Evolutionary conservation across 768 basidiomycete genomes (phyloP).

Genomic region (button mushroom (Agaricus bisporus)): DNA sequence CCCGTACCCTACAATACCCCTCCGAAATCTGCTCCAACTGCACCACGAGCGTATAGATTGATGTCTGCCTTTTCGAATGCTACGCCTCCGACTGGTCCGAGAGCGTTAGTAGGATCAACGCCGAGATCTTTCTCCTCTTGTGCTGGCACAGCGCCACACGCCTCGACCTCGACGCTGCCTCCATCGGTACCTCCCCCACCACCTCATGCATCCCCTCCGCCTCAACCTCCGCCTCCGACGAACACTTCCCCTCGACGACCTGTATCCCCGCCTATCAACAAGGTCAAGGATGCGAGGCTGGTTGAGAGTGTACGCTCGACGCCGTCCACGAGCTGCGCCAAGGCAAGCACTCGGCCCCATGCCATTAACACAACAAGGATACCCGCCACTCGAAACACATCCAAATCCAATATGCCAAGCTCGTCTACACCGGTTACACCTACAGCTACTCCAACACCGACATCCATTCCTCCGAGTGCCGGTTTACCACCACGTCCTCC

Average conservation of each 20-base stretch:
- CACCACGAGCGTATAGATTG: not conserved
- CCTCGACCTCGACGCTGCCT: not conserved
- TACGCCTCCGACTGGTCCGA: not conserved
- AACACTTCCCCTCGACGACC: not conserved
- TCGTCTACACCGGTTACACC: constrained; percentile 1
- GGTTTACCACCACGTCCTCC: not conserved
- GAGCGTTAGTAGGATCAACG: not conserved
- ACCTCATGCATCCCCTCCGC: constrained; percentile 4
- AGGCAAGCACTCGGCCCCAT: not conserved
- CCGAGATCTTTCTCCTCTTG: too few species aligned
- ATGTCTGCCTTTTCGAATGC: not conserved
- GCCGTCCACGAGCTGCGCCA: not conserved
- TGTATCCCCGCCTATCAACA: too few species aligned
- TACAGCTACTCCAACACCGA: not conserved
- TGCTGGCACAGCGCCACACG: not conserved
- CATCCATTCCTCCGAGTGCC: not conserved
- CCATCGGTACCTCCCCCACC: not conserved
- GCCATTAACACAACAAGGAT: not conserved
- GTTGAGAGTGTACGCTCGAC: too few species aligned
- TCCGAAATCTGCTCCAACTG: not conserved
- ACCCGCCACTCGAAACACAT: not conserved
- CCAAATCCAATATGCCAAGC: not conserved
- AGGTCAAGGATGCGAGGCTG: too few species aligned
- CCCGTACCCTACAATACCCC: not conserved
- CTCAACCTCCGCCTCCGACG: constrained; percentile 2